Evolutionary conservation across 1,284 basidiomycete genomes (phyloP), one percentile per base, ranked within the genome.

Genomic region (Ganoderma lucidum): DNA sequence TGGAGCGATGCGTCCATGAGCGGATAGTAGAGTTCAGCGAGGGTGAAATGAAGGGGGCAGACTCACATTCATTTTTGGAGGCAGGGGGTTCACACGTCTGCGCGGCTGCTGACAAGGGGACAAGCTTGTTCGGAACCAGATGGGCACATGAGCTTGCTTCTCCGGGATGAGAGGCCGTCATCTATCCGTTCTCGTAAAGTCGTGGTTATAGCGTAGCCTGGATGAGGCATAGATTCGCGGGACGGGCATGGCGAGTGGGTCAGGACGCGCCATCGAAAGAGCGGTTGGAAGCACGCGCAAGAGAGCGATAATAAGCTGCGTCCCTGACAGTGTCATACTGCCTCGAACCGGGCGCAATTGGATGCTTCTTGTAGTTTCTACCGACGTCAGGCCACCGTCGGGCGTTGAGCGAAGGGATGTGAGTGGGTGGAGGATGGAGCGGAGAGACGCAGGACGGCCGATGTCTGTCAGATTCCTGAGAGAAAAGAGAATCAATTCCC

Each of bases 41-140:
- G 63, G 65, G 58, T 6, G 35, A 44, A 65, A 30, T 67, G 68
- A 66, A 66, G 51, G 68, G 68, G 60, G 62, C 61, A 28, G 63
- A 65, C 68, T 63, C 55, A 61, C 66, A 61, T 55, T 59, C 70
- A 65, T 51, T 61, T 70, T 71, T 65, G 68, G 58, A 65, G 58
- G 51, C 55, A 28, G 28, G n/a, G 28, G 15, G 48, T 65, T 73
- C 72, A 63, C 72, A 73, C 72, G 70, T 68, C 65, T 60, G 56
- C 30, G 59, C 58, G 53, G 60, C 65, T 63, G 72, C 70, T 73
- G 70, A 73, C 72, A 70, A 70, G 70, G 44, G 32, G 51, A n/a
- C 28, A 30, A 45, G 65, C 63, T 45, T 68, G 45, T 28, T 53
- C 42, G 32, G 56, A 15, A 42, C 17, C 30, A 30, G 35, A 51